Conservation (phyloP, 2,329 filamentous ascomycete species). For the Ceratocystis eucalypticola region DNA sequence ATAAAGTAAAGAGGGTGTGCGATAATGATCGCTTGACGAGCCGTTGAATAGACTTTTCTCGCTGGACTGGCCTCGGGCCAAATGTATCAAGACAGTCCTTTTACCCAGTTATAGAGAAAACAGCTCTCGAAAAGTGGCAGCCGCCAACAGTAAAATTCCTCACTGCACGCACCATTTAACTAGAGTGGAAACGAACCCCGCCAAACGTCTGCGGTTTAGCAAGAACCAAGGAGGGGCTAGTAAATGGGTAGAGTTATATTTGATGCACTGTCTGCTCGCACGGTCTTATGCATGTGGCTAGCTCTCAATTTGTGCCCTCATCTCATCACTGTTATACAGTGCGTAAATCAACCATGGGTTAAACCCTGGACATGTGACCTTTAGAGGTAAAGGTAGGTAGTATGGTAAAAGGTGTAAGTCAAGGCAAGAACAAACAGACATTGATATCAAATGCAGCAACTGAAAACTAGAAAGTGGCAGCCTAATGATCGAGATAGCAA, state of each 20-base stretch:
- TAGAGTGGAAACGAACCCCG: conserved; percentile 1
- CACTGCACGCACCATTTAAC: background rate
- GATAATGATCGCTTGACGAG: conserved; percentile 3
- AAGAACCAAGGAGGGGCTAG: conserved; percentile 9
- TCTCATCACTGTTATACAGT: background rate
- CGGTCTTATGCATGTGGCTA: background rate
- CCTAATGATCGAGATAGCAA: background rate
- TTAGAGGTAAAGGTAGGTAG: background rate
- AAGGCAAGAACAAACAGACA: background rate
- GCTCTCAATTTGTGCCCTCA: too few species aligned
- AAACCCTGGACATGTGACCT: background rate
- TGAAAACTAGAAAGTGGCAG: background rate
- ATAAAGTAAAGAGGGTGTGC: background rate
- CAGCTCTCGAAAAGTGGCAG: background rate
- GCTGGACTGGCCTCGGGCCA: conserved; percentile 1
- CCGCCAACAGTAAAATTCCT: conserved; percentile 5
- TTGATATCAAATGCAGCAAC: background rate
- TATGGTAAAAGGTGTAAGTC: background rate
- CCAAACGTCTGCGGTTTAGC: conserved; percentile 6
- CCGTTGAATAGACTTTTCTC: conserved; percentile 11
- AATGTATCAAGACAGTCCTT: conserved; percentile 3
- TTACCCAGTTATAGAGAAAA: background rate
- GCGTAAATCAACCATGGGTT: background rate
- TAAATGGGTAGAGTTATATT: background rate
- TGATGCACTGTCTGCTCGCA: background rate